Evolutionary conservation across 2,329 filamentous ascomycete genomes (phyloP).

Genomic region (Zymoseptoria crescenta): DNA sequence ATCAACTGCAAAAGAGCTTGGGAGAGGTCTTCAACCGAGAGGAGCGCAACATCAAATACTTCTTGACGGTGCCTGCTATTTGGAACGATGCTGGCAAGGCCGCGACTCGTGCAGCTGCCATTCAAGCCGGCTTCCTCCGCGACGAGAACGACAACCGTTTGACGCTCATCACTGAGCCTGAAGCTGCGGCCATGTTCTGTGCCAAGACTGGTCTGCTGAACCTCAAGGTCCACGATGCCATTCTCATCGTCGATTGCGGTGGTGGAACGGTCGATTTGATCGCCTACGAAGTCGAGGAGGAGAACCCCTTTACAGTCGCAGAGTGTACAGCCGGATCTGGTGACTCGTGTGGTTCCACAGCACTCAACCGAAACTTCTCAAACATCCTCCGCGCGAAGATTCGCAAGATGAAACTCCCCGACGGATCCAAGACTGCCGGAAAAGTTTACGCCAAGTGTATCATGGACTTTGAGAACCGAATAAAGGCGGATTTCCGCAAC

Average conservation of each 20-base stretch:
- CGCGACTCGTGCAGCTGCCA: slow-evolving; percentile 87
- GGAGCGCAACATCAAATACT: slow-evolving; percentile 96
- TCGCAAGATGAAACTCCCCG: slow-evolving; percentile 96
- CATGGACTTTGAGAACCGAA: slow-evolving; percentile 99
- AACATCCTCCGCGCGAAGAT: slow-evolving; percentile 98
- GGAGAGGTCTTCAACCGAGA: slow-evolving; percentile 97
- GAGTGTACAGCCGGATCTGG: slow-evolving; percentile 96
- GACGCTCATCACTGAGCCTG: slow-evolving; percentile 90
- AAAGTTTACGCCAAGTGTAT: slow-evolving; percentile 99
- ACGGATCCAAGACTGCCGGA: slow-evolving; percentile 93
- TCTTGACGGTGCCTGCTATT: slow-evolving; percentile 96
- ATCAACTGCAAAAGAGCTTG: slow-evolving; percentile 88
- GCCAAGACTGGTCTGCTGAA: slow-evolving; percentile 94
- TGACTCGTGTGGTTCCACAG: slow-evolving; percentile 96
- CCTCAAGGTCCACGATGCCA: slow-evolving; percentile 96
- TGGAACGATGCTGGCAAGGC: slow-evolving; percentile 99
- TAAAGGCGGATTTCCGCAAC: slow-evolving; percentile 99
- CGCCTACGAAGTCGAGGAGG: slow-evolving; percentile 96
- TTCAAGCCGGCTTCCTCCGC: slow-evolving; percentile 91
- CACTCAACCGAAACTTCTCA: slow-evolving; percentile 94
- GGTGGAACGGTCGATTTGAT: slow-evolving; percentile 98
- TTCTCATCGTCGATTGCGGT: slow-evolving; percentile 95
- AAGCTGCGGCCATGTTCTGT: slow-evolving; percentile 95
- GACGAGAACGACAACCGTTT: slow-evolving; percentile 97
- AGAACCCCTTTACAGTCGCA: slow-evolving; percentile 91